These are phyloP conservation scores for Amphichorda felina DNA, from an alignment of 2,329 filamentous ascomycete genomes.

Conservation along the genomic window DNA sequence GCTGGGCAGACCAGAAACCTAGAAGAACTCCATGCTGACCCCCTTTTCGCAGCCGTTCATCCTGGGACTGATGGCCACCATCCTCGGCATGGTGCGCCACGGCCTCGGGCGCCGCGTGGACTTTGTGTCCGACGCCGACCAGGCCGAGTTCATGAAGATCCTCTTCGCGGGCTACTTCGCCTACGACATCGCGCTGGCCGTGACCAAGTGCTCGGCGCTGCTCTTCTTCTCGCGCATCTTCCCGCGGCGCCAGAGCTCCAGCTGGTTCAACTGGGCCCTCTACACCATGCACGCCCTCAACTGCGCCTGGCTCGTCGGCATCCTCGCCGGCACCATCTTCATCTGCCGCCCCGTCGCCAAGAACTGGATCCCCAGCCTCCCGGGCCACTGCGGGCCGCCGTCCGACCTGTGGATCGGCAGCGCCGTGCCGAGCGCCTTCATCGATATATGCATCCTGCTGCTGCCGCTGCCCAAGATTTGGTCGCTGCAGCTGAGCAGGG, in stretches of 20 bases:
- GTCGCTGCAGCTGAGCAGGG: not conserved
- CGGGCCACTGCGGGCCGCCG: not conserved
- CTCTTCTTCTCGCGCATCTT: constrained; percentile 3
- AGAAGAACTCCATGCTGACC: too few species aligned
- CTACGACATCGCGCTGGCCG: not conserved
- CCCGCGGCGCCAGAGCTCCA: not conserved
- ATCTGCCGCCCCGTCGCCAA: constrained; percentile 2
- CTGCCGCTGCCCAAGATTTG: constrained; percentile 2
- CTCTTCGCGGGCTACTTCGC: too few species aligned
- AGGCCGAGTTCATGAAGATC: too few species aligned
- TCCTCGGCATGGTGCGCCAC: too few species aligned
- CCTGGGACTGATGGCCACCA: too few species aligned
- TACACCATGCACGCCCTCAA: not conserved
- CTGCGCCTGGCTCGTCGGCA: constrained; percentile 2
- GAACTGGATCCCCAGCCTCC: constrained; percentile 1
- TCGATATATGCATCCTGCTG: not conserved
- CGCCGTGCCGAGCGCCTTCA: not conserved
- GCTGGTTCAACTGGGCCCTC: constrained; percentile 1
- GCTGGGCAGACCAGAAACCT: too few species aligned
- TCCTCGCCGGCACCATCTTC: not conserved
- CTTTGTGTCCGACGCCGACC: too few species aligned
- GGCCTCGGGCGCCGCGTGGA: not conserved
- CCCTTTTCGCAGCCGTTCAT: too few species aligned
- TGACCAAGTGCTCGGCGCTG: not conserved
- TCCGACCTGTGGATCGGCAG: not conserved